Evolutionary conservation across 768 basidiomycete species (phyloP).

Genomic region (Austroboletus eburneus): DNA sequence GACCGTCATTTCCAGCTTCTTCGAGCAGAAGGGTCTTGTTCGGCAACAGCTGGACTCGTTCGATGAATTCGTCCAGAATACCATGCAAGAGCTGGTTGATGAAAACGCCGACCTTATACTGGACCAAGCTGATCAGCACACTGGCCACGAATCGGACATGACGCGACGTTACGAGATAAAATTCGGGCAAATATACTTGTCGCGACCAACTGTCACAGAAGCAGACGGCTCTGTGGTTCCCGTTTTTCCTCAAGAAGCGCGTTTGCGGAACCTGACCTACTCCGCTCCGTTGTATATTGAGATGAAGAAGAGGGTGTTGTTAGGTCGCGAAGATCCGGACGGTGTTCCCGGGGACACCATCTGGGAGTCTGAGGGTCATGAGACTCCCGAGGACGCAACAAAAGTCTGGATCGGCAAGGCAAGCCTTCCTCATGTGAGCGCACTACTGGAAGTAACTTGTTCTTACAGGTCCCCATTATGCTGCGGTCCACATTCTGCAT

Average conservation of each 20-base stretch:
- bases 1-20: conserved; percentile 95
- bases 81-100: conserved; percentile 98
- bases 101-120: conserved; percentile 94
- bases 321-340: conserved; percentile 78
- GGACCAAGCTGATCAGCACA: conserved; percentile 95
- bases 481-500: conserved; percentile 94
- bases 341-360: conserved; percentile 75
- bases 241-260: conserved; percentile 95
- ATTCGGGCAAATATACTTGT: conserved; percentile 97
- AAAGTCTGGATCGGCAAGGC: conserved; percentile 97
- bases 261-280: conserved; percentile 92
- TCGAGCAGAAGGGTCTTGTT: conserved; percentile 95
- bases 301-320: conserved; percentile 81
- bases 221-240: conserved; percentile 91
- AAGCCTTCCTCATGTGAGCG: conserved; percentile 20
- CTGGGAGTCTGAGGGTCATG: conserved; percentile 73
- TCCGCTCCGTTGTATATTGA: conserved; percentile 95
- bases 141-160: conserved; percentile 77
- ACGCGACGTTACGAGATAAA: conserved; percentile 95
- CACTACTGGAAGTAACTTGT: conserved; percentile 11
- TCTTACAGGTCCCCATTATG: conserved; percentile 90
- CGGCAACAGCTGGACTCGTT: conserved; percentile 97
- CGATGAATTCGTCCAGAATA: conserved; percentile 98
- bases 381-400: conserved; percentile 55
- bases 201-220: conserved; percentile 91